phyloP scores from a whole-genome alignment of 805 yeast genomes.

The Blastobotrys mokoenaii region DNA sequence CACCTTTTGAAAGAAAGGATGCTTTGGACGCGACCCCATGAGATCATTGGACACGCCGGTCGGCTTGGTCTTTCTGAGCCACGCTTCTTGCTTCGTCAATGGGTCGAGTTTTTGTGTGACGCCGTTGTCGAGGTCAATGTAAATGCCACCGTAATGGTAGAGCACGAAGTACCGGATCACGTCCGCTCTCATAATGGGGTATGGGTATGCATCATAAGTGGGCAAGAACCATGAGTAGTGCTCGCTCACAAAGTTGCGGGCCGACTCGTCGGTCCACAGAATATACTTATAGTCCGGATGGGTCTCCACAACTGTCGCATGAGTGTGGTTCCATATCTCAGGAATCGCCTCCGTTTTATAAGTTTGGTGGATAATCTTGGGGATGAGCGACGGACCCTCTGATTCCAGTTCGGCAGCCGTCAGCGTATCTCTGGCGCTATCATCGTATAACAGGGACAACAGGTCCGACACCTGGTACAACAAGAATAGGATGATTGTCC shows the following conservation, averaged over 20 bases:
- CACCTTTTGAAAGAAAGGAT: conserved; percentile 72
- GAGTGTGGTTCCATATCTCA: conserved; percentile 72
- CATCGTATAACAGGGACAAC: conserved; percentile 66
- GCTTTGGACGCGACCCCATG: conserved; percentile 81
- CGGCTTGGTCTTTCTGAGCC: conserved; percentile 79
- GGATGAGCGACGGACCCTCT: conserved; percentile 44
- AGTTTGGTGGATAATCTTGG: conserved; percentile 89
- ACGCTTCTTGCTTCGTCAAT: conserved; percentile 70
- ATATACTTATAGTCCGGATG: conserved; percentile 82
- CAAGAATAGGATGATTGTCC: conserved; percentile 30
- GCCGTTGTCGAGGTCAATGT: conserved; percentile 86
- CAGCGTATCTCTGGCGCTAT: conserved; percentile 55
- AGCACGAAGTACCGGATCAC: conserved; percentile 82
- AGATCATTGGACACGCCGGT: conserved; percentile 90
- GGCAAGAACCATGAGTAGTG: conserved; percentile 80
- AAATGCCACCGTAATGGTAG: conserved; percentile 79
- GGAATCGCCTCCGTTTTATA: conserved; percentile 76
- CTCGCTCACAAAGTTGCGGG: conserved; percentile 67
- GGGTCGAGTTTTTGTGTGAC: conserved; percentile 76
- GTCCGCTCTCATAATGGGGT: conserved; percentile 84
- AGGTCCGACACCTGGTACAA: conserved; percentile 64
- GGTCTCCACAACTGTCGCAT: conserved; percentile 61
- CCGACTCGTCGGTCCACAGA: conserved; percentile 83
- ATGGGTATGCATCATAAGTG: conserved; percentile 69
- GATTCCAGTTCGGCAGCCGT: conserved; percentile 44